Conservation (phyloP, 2,329 filamentous ascomycete species). For the Arthrinium phaeospermum region DNA sequence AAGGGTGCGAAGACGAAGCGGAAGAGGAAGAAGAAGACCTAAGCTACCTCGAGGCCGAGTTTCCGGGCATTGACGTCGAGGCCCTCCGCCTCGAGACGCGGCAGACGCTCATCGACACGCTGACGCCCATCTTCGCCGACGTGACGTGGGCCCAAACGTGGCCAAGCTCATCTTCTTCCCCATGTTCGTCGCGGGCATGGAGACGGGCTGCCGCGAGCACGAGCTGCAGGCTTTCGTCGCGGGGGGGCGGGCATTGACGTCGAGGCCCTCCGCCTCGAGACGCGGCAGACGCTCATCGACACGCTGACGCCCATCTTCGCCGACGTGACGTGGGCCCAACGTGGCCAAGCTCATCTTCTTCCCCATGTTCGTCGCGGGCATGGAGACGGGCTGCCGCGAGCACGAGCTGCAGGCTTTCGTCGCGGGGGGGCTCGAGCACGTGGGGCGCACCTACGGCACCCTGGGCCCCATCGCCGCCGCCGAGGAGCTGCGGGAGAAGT, state of each 20-base stretch:
- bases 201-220: slow-evolving; percentile 4
- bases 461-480: slow-evolving; percentile 21
- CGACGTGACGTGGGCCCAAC: slow-evolving; percentile 20
- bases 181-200: slow-evolving; percentile 23
- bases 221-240: slow-evolving; percentile 18
- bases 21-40: background rate
- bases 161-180: slow-evolving; percentile 25
- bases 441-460: slow-evolving; percentile 21
- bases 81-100: slow-evolving; percentile 17
- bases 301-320: slow-evolving; percentile 22
- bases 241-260: slow-evolving; percentile 10
- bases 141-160: slow-evolving; percentile 20
- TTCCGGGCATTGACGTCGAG: background rate
- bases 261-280: slow-evolving; percentile 10
- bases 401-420: slow-evolving; percentile 17
- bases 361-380: slow-evolving; percentile 23
- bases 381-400: slow-evolving; percentile 19
- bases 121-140: slow-evolving; percentile 23
- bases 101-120: slow-evolving; percentile 10
- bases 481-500: slow-evolving; percentile 21
- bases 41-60: background rate
- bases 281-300: slow-evolving; percentile 13
- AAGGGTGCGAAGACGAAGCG: background rate
- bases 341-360: slow-evolving; percentile 24
- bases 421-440: slow-evolving; percentile 16